phyloP scores from a whole-genome alignment of 176 grass and related monocot genomes.

The Tillandsia fasciculata region DNA sequence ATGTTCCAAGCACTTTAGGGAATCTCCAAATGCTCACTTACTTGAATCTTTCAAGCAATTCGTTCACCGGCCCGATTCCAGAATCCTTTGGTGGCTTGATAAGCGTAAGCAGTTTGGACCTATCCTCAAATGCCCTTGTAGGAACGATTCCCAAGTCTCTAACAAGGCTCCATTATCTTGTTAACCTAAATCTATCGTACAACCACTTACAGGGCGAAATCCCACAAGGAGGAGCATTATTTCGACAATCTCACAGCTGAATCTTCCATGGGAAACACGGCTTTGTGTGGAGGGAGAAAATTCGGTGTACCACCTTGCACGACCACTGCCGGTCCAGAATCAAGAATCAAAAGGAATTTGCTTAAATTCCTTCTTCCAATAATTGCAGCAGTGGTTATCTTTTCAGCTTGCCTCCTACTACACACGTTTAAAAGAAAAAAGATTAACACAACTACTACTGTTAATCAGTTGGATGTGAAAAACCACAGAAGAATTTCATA shows the following conservation, averaged over 20 bases:
- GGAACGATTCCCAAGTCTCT: too few species aligned
- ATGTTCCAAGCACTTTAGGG: conserved; percentile 24
- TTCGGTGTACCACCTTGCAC: conserved; percentile 21
- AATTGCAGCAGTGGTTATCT: not conserved
- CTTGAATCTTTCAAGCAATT: not conserved
- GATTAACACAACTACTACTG: not conserved
- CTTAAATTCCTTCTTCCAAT: not conserved
- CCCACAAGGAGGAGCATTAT: conserved; percentile 1
- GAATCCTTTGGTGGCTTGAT: not conserved
- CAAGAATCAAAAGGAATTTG: not conserved
- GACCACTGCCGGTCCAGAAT: not conserved
- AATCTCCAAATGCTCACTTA: not conserved
- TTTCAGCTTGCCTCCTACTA: not conserved
- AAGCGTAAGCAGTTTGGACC: conserved; percentile 19
- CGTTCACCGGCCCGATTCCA: not conserved
- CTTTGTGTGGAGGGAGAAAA: conserved; percentile 22
- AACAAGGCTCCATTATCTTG: too few species aligned
- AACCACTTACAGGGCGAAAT: conserved; percentile 1
- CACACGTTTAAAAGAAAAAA: not conserved
- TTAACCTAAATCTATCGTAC: conserved; percentile 22
- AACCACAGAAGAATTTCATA: conserved; percentile 25
- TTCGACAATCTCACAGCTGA: conserved; percentile 22
- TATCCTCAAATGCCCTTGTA: conserved; percentile 29
- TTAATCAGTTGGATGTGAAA: not conserved
- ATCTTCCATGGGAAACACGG: conserved; percentile 39